A percentile compares a stretch with the other conserved stretches of the same genome.
These are phyloP conservation scores for Craterostigma plantagineum DNA, from an alignment of 257 asterid species.

Conservation along the genomic window DNA sequence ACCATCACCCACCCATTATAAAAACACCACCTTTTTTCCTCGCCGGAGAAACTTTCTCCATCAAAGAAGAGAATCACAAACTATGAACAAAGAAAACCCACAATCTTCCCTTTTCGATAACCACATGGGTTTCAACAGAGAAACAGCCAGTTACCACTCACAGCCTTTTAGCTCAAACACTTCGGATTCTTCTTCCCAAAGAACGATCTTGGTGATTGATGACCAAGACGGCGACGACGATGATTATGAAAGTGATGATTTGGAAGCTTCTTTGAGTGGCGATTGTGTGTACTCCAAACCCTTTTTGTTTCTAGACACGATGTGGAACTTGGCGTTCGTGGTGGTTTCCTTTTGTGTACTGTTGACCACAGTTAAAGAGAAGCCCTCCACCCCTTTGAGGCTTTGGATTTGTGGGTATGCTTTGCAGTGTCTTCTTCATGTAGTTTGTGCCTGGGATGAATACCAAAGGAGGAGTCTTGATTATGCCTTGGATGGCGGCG, in stretches of 20 bases:
- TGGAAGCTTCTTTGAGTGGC: conserved; percentile 5
- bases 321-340: conserved; percentile 70
- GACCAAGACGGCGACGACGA: no score
- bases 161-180: no score
- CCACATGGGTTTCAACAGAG: no score
- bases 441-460: conserved; percentile 50
- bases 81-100: no score
- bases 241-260: conserved; percentile 8
- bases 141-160: no score
- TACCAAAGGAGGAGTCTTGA: conserved; percentile 21
- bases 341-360: conserved; percentile 49
- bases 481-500: background rate
- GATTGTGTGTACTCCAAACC: conserved; percentile 45
- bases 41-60: no score
- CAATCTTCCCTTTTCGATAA: no score
- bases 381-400: conserved; percentile 65
- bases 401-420: conserved; percentile 77
- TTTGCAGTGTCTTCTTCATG: conserved; percentile 61
- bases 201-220: no score
- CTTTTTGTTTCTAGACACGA: conserved; percentile 58
- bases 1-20: no score
- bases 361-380: conserved; percentile 32
- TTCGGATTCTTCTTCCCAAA: no score
- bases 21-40: no score
- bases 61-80: no score